phyloP scores from a whole-genome alignment of 2,329 filamentous ascomycete species.

The Colletotrichum gigasporum region DNA sequence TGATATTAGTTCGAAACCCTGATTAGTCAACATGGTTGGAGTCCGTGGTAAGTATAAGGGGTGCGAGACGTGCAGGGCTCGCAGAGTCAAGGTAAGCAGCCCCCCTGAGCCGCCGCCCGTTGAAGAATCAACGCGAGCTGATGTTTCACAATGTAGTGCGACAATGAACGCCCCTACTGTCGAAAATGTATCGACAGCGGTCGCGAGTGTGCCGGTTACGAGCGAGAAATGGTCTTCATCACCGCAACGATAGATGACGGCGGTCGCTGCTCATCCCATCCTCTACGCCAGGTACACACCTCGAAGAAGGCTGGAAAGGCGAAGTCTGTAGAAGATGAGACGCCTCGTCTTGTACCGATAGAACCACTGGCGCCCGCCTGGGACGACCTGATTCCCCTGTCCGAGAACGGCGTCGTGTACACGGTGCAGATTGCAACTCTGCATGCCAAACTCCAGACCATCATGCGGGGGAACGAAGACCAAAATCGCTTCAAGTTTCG shows the following conservation, averaged over 20 bases:
- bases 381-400: constrained; percentile 56
- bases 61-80: constrained; percentile 68
- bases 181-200: constrained; percentile 68
- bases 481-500: constrained; percentile 39
- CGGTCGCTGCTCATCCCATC: constrained; percentile 66
- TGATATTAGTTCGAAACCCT: background rate
- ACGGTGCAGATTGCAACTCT: constrained; percentile 55
- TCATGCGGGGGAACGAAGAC: constrained; percentile 40
- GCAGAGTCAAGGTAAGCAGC: constrained; percentile 65
- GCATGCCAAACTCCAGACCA: constrained; percentile 50
- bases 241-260: constrained; percentile 64
- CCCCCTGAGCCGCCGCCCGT: constrained; percentile 4
- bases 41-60: constrained; percentile 72
- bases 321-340: constrained; percentile 36
- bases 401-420: constrained; percentile 46
- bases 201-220: constrained; percentile 69
- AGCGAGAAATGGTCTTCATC: constrained; percentile 71
- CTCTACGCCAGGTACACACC: constrained; percentile 55
- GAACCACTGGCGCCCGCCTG: constrained; percentile 60
- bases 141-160: constrained; percentile 56
- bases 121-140: constrained; percentile 12
- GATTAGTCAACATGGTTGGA: constrained; percentile 60
- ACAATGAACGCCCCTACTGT: constrained; percentile 68
- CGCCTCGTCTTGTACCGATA: constrained; percentile 43
- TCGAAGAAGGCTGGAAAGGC: constrained; percentile 43